A percentile compares a stretch with the other conserved stretches of the same genome.
Evolutionary conservation across 352 stramenopile genomes (phyloP).

Genomic region (Phytophthora crassamura): DNA sequence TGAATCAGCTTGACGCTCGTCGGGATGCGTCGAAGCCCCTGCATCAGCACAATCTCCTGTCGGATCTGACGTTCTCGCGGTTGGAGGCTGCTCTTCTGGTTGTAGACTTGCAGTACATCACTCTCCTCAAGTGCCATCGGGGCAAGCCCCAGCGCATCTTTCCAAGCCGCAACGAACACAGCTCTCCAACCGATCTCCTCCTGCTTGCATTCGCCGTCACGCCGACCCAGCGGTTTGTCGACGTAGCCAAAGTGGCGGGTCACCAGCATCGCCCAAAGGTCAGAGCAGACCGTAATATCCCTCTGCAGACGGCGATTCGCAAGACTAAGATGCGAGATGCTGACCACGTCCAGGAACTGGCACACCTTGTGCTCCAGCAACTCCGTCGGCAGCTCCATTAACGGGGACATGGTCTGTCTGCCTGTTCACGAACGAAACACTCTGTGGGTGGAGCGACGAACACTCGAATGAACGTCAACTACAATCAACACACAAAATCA

Average conservation of each 20-base stretch:
- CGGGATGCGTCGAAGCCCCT: constrained; percentile 58
- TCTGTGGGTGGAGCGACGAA: background rate
- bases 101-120: constrained; percentile 48
- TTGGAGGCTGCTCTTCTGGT: constrained; percentile 29
- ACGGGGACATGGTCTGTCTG: constrained; percentile 6
- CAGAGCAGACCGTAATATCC: constrained; percentile 32
- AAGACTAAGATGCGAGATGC: constrained; percentile 43
- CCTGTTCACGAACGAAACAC: background rate
- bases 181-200: constrained; percentile 49
- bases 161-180: constrained; percentile 53
- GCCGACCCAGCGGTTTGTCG: constrained; percentile 23
- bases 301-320: constrained; percentile 44
- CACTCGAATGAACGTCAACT: background rate
- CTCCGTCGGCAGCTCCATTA: constrained; percentile 42
- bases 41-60: constrained; percentile 71
- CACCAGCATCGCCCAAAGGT: constrained; percentile 55
- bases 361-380: constrained; percentile 54
- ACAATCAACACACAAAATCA: background rate
- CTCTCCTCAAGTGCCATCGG: constrained; percentile 29
- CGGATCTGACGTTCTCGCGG: constrained; percentile 46
- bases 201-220: background rate
- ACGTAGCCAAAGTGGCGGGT: constrained; percentile 50
- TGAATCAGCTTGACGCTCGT: constrained; percentile 50
- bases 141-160: constrained; percentile 40
- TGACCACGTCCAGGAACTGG: constrained; percentile 51